These are phyloP conservation scores for Nitzschia sp. DNA, from an alignment of 108 stramenopile genomes.

Conservation along the genomic window DNA sequence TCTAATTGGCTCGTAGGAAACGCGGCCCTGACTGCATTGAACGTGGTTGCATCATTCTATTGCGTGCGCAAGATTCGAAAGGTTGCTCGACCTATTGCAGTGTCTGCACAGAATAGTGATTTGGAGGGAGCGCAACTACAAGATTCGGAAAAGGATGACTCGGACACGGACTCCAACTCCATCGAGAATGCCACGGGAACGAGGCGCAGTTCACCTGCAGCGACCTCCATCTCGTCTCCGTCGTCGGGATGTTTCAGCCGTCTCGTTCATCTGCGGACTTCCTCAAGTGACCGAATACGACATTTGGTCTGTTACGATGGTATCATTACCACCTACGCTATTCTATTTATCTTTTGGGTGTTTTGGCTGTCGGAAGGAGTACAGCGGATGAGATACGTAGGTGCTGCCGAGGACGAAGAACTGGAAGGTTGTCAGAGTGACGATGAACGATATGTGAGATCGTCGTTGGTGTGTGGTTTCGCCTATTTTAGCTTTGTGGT, in stretches of 20 bases:
- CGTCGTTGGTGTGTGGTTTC: constrained; percentile 14
- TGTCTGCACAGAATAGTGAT: not conserved
- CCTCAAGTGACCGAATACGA: constrained; percentile 14
- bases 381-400: not conserved
- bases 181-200: not conserved
- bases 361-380: constrained; percentile 22
- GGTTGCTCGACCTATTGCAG: not conserved
- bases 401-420: not conserved
- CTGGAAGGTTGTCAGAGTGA: constrained; percentile 1
- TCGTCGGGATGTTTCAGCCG: constrained; percentile 19
- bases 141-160: constrained; percentile 6
- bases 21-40: constrained; percentile 3
- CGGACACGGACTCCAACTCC: constrained; percentile 7
- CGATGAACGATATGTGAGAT: constrained; percentile 11
- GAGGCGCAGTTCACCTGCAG: not conserved
- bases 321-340: constrained; percentile 20
- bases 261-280: constrained; percentile 4
- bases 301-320: constrained; percentile 28
- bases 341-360: constrained; percentile 26
- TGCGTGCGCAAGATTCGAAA: constrained; percentile 12
- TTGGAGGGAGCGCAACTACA: too few species aligned
- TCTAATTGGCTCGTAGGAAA: constrained; percentile 10
- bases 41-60: constrained; percentile 11
- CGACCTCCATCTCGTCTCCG: not conserved
- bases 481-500: constrained; percentile 7